Percentiles rank a stretch among this genome's conserved stretches.
phyloP scores from a whole-genome alignment of 257 asterid genomes.

The Solanum gracilifrons region DNA sequence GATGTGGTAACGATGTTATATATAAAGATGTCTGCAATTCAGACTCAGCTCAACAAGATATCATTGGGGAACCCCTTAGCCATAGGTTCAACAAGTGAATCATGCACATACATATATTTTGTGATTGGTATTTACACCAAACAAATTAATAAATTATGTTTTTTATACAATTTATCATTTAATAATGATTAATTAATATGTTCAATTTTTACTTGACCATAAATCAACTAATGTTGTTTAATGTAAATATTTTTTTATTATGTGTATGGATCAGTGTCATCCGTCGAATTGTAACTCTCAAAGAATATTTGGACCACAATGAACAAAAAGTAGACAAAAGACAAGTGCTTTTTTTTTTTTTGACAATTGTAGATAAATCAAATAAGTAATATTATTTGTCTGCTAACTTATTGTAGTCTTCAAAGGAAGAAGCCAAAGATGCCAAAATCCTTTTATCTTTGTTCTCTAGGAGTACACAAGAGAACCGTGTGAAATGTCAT shows the following conservation, averaged over 20 bases:
- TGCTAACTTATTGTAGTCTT: neutral
- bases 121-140: neutral
- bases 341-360: neutral
- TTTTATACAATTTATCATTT: neutral
- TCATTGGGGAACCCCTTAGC: too few relatives aligned
- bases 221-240: neutral
- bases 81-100: too few relatives aligned
- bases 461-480: neutral
- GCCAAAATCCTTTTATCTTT: neutral
- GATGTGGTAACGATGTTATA: too few relatives aligned
- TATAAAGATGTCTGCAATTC: too few relatives aligned
- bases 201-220: neutral
- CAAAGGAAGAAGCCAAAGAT: neutral
- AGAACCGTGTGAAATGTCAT: neutral
- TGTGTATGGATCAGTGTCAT: neutral
- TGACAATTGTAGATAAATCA: neutral
- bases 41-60: too few relatives aligned
- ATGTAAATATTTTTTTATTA: neutral
- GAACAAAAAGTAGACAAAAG: neutral
- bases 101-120: too few relatives aligned
- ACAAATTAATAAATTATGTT: neutral
- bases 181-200: neutral
- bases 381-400: neutral
- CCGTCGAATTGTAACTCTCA: neutral
- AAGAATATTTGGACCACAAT: neutral